A percentile compares a stretch with the other conserved stretches of the same genome.
Evolutionary conservation across 2,329 filamentous ascomycete genomes (phyloP).

Genomic region (Pseudophaeomoniella oleicola): DNA sequence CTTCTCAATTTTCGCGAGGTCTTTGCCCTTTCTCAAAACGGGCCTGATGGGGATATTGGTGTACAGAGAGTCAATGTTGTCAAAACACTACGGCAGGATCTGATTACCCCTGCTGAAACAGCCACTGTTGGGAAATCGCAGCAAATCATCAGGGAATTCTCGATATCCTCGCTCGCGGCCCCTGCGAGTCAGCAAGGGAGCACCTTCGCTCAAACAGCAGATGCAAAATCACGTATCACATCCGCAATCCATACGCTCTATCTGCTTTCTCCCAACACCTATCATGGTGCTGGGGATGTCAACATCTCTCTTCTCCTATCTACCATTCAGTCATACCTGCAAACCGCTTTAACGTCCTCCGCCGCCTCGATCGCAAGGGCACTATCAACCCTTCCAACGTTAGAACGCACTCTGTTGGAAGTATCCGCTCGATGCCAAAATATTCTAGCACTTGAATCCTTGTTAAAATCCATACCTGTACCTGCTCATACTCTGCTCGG

Average conservation of each 20-base stretch:
- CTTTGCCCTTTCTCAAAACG: conserved; percentile 49
- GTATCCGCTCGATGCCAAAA: conserved; percentile 78
- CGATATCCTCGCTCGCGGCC: conserved; percentile 44
- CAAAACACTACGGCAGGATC: conserved; percentile 51
- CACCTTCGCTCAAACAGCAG: conserved; percentile 51
- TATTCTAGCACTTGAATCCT: conserved; percentile 69
- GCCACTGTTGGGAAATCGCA: conserved; percentile 60
- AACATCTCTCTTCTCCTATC: conserved; percentile 59
- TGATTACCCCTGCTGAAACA: conserved; percentile 59
- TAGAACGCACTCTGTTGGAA: conserved; percentile 71
- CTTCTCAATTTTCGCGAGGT: conserved; percentile 63
- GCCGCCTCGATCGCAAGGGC: conserved; percentile 60
- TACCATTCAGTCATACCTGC: conserved; percentile 67
- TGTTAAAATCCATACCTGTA: conserved; percentile 42
- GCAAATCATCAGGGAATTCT: conserved; percentile 71
- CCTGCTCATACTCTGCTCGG: conserved; percentile 53
- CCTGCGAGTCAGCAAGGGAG: conserved; percentile 10
- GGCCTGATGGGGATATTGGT: conserved; percentile 58
- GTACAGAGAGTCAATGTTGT: conserved; percentile 62
- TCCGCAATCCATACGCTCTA: conserved; percentile 68
- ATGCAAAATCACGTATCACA: conserved; percentile 56
- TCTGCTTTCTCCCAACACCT: conserved; percentile 56
- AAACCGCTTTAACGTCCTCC: conserved; percentile 65
- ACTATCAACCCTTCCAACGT: conserved; percentile 61
- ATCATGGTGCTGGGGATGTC: conserved; percentile 34